Percentiles rank a stretch among this genome's conserved stretches.
Evolutionary conservation across 2,329 filamentous ascomycete genomes (phyloP).

Genomic region (Clonostachys rosea): DNA sequence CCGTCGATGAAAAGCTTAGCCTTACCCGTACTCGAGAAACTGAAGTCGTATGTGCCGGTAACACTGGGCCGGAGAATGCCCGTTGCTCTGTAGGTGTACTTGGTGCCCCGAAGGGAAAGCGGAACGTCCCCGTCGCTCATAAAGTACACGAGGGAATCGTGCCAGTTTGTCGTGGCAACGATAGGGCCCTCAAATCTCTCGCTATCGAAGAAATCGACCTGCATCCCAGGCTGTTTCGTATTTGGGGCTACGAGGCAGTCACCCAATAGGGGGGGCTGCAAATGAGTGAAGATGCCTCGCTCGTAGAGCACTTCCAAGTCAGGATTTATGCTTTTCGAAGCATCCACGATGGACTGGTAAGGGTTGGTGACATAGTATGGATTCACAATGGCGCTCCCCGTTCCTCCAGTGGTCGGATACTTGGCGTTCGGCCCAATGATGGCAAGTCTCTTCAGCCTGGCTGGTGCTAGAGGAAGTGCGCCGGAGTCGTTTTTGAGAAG

Average conservation of each 20-base stretch:
- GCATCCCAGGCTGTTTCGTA: background rate
- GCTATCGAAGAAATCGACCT: background rate
- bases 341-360: constrained; percentile 17
- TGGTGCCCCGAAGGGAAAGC: constrained; percentile 21
- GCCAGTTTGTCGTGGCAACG: constrained; percentile 6
- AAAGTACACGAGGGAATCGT: constrained; percentile 8
- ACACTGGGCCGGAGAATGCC: constrained; percentile 52
- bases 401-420: constrained; percentile 61
- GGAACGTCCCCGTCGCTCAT: constrained; percentile 43
- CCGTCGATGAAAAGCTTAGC: constrained; percentile 57
- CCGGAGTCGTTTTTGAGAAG: constrained; percentile 58
- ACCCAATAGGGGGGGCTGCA: constrained; percentile 7
- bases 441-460: constrained; percentile 50
- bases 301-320: constrained; percentile 5
- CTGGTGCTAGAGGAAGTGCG: constrained; percentile 52
- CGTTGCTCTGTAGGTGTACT: constrained; percentile 31
- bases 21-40: constrained; percentile 63
- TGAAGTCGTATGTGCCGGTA: constrained; percentile 59
- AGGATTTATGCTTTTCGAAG: background rate
- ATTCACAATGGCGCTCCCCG: constrained; percentile 64
- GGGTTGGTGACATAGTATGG: constrained; percentile 65
- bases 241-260: background rate
- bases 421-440: constrained; percentile 66
- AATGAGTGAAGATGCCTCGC: constrained; percentile 6
- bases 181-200: constrained; percentile 6